phyloP scores from a whole-genome alignment of 352 stramenopile species.

The Peronospora farinosa region DNA sequence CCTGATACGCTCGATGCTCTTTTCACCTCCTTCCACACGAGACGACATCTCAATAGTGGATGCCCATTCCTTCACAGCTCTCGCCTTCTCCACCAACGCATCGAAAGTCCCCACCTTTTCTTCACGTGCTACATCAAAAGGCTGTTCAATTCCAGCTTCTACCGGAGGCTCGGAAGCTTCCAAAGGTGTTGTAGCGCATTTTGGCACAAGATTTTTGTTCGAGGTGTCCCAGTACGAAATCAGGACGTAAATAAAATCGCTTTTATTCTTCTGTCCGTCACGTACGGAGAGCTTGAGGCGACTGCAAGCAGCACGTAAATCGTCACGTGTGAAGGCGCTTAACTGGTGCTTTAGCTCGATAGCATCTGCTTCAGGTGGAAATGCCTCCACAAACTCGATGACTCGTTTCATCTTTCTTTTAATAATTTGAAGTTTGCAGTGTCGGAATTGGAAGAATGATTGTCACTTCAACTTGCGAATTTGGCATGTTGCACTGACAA shows the following conservation, averaged over 20 bases:
- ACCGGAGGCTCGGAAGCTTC: too few relatives aligned
- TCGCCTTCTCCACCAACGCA: constrained; percentile 22
- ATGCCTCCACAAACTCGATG: constrained; percentile 17
- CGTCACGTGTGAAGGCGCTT: constrained; percentile 11
- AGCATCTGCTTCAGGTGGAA: constrained; percentile 5
- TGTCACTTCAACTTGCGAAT: constrained; percentile 4
- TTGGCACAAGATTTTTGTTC: not conserved
- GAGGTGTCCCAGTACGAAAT: constrained; percentile 14
- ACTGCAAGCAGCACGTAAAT: constrained; percentile 13
- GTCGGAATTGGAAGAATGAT: constrained; percentile 22
- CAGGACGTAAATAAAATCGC: constrained; percentile 12
- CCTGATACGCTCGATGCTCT: constrained; percentile 23
- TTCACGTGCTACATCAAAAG: constrained; percentile 7
- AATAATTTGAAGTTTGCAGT: constrained; percentile 20
- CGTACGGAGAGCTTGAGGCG: constrained; percentile 2
- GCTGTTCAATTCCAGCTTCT: constrained; percentile 5
- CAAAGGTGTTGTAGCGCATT: too few relatives aligned
- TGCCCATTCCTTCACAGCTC: constrained; percentile 27
- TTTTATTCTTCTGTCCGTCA: constrained; percentile 15
- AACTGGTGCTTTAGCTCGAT: constrained; percentile 18
- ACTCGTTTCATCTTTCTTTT: constrained; percentile 12
- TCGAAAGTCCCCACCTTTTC: not conserved
- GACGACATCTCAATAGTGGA: constrained; percentile 24
- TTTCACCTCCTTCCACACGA: constrained; percentile 21
- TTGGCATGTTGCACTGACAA: too few relatives aligned